These are phyloP conservation scores for Hemileccinum rubropunctum DNA, from an alignment of 768 basidiomycete genomes.

Conservation along the genomic window DNA sequence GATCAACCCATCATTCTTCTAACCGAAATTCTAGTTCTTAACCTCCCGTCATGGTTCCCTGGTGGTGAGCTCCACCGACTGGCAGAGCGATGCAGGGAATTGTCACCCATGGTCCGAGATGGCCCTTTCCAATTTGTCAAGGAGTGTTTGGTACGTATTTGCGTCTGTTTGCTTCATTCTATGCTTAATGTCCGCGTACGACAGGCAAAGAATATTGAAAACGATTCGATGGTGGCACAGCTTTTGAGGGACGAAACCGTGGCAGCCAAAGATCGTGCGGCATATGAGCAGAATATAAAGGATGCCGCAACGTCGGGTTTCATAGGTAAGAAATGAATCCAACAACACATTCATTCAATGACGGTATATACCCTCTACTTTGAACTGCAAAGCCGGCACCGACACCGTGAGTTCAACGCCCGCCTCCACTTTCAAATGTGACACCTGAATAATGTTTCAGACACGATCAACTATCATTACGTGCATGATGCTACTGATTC, in stretches of 20 bases:
- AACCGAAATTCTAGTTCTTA: conserved; percentile 9
- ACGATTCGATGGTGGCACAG: conserved; percentile 24
- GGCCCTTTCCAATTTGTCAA: conserved; percentile 24
- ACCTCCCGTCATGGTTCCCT: conserved; percentile 21
- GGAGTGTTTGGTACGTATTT: conserved; percentile 13
- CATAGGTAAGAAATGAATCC: conserved; percentile 12
- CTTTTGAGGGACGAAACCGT: conserved; percentile 4
- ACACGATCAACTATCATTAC: conserved; percentile 11
- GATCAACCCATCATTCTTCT: not conserved
- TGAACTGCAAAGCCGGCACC: conserved; percentile 10
- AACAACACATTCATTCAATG: too few species aligned
- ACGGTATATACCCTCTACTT: too few species aligned
- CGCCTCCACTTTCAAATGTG: too few species aligned
- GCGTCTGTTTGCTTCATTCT: not conserved
- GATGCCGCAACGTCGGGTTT: conserved; percentile 17
- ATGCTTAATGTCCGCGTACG: not conserved
- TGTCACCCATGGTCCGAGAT: conserved; percentile 12
- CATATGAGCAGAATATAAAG: conserved; percentile 19
- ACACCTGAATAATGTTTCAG: conserved; percentile 6
- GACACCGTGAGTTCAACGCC: conserved; percentile 11
- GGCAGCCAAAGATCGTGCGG: not conserved
- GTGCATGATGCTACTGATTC: conserved; percentile 18
- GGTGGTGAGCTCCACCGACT: conserved; percentile 12
- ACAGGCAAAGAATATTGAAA: conserved; percentile 23
- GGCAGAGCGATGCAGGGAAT: conserved; percentile 8